Conservation (phyloP, 2,329 filamentous ascomycete genomes). For the Nemania abortiva region DNA sequence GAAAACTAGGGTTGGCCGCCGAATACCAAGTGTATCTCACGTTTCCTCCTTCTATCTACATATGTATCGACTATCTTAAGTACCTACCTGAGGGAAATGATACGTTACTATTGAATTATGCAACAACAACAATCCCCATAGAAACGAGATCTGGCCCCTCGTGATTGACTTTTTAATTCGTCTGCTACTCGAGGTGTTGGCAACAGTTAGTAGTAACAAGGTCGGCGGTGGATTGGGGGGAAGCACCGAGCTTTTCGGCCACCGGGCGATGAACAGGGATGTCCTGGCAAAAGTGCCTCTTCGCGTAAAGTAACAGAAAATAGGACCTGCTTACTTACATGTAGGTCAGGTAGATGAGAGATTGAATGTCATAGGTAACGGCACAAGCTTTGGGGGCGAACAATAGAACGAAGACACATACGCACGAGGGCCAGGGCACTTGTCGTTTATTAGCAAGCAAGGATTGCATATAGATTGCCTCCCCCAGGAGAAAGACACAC, state of each 20-base stretch:
- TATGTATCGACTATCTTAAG: neutral
- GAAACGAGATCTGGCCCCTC: neutral
- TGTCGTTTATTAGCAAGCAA: no score
- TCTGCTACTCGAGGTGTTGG: no score
- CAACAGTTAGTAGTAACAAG: no score
- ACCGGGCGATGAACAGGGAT: constrained; percentile 3
- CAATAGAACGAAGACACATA: no score
- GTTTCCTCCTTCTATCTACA: neutral
- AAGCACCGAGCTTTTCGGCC: neutral
- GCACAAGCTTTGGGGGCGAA: no score
- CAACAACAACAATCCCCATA: neutral
- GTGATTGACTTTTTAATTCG: no score
- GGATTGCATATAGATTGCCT: neutral
- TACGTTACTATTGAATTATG: neutral
- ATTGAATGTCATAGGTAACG: no score
- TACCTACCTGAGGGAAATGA: neutral
- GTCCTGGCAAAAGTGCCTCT: neutral
- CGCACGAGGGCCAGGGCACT: no score
- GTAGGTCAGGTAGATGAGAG: neutral
- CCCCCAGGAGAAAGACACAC: neutral
- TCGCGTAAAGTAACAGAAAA: no score
- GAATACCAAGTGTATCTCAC: neutral
- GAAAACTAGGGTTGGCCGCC: neutral
- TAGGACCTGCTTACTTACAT: no score
- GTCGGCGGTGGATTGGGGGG: neutral